phyloP scores from a whole-genome alignment of 805 yeast genomes.

The Saccharomyces mikatae region DNA sequence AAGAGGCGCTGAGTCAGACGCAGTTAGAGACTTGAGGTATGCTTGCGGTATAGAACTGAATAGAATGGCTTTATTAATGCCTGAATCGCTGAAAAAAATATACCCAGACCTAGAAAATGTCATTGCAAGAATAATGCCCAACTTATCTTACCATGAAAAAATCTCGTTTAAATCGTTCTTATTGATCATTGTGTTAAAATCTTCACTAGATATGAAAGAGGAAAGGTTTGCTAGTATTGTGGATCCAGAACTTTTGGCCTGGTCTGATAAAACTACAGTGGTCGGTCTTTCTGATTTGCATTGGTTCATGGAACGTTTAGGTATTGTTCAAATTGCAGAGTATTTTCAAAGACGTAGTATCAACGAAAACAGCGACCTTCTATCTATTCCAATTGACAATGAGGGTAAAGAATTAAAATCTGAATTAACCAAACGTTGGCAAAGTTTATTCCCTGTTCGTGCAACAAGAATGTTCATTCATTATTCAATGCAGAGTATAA shows the following conservation, averaged over 20 bases:
- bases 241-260: conserved; percentile 84
- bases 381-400: conserved; percentile 82
- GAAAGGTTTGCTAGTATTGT: conserved; percentile 80
- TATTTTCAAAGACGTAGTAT: conserved; percentile 81
- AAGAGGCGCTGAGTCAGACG: conserved; percentile 65
- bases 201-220: conserved; percentile 62
- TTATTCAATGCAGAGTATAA: conserved; percentile 86
- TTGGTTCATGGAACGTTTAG: conserved; percentile 97
- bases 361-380: conserved; percentile 62
- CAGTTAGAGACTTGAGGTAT: conserved; percentile 78
- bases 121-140: conserved; percentile 60
- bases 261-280: conserved; percentile 88
- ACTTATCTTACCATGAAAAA: conserved; percentile 81
- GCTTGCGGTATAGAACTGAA: conserved; percentile 93
- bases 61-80: conserved; percentile 89
- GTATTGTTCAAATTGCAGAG: conserved; percentile 86
- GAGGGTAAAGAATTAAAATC: conserved; percentile 70
- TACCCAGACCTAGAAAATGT: conserved; percentile 77
- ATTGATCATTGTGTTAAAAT: conserved; percentile 83
- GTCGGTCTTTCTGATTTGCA: conserved; percentile 84
- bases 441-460: conserved; percentile 86
- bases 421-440: conserved; percentile 84
- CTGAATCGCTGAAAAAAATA: conserved; percentile 76
- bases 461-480: conserved; percentile 93
- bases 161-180: conserved; percentile 91